Base-by-base conservation (phyloP, 495 filamentous ascomycete genomes). In the Hypoxylon fragiforme region DNA sequence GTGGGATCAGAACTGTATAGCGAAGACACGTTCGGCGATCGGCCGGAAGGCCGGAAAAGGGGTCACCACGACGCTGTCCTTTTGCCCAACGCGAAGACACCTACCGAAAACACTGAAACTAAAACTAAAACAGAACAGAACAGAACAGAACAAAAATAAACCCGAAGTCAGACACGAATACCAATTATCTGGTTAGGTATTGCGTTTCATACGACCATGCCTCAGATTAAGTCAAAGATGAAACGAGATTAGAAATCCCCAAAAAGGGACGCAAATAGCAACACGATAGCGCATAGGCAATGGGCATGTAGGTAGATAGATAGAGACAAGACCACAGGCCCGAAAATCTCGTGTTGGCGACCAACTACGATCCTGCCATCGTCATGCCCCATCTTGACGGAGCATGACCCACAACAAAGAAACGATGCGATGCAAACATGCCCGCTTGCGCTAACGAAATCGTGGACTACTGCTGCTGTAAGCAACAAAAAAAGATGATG, bases 11-110 rank as follows among this genome's bases (percentile, higher is more conserved):
- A 36, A 42, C 38, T 54, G 50, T 50, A 60, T 54, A 44, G 41
- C 32, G 44, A 50, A 42, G 57, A 61, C 57, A 51, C 51, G 56
- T 39, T 51, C 57, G 45, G 57, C 46, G 57, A 61, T 55, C 57
- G 38, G 36, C 51, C 22, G 20, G 36, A 35, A 12, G 51, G 41
- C 51, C 45, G 30, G 45, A 55, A 55, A 61, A 41, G 57, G 50
- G 57, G 50, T 31, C 50, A 42, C 49, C 49, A 44, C 50, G 18
- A 49, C 44, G 11, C 21, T 44, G 20, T 15, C 18, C 36, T 34
- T 39, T 47, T n/a, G 42, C 42, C 51, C 42, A 51, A 51, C 37
- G 15, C 34, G 20, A 50, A 18, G 40, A 37, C 21, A n/a, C n/a
- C n/a, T 36, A 26, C 21, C 24, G 44, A 32, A 19, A 31, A 32